Evolutionary conservation across 768 basidiomycete genomes (phyloP).

Genomic region (Asterophora parasitica): DNA sequence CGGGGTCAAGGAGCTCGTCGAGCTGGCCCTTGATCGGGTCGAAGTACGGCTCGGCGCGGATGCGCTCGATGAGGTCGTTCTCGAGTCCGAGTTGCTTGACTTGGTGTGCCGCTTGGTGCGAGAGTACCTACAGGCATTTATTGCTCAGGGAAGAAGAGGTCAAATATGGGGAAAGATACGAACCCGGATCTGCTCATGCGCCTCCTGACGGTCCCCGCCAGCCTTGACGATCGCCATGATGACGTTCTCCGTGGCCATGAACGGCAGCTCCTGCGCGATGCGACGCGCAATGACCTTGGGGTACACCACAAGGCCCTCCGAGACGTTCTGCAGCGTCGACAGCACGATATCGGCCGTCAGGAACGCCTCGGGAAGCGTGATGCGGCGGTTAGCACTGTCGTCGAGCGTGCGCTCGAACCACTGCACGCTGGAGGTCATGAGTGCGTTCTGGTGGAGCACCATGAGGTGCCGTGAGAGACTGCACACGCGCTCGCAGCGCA

Average conservation of each 20-base stretch:
- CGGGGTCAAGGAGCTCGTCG: conserved; percentile 75
- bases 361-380: conserved; percentile 96
- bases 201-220: conserved; percentile 93
- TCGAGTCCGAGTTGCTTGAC: conserved; percentile 93
- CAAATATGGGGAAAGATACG: no score
- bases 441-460: conserved; percentile 92
- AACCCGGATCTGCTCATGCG: conserved; percentile 92
- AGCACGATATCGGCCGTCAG: conserved; percentile 95
- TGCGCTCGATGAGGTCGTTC: conserved; percentile 92
- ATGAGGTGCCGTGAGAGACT: conserved; percentile 94
- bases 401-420: conserved; percentile 99
- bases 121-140: conserved; percentile 66
- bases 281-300: conserved; percentile 91
- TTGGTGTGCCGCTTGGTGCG: conserved; percentile 90
- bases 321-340: conserved; percentile 93
- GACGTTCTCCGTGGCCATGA: conserved; percentile 99
- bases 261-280: conserved; percentile 92
- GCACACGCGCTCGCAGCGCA: conserved; percentile 98
- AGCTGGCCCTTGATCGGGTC: conserved; percentile 79
- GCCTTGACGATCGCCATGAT: conserved; percentile 98
- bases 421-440: conserved; percentile 92
- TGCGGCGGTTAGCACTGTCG: conserved; percentile 95
- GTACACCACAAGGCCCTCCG: conserved; percentile 98
- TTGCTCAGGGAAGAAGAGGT: no score
- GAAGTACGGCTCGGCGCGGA: conserved; percentile 82